phyloP scores from a whole-genome alignment of 2,329 filamentous ascomycete genomes.

The Coniella vitis region DNA sequence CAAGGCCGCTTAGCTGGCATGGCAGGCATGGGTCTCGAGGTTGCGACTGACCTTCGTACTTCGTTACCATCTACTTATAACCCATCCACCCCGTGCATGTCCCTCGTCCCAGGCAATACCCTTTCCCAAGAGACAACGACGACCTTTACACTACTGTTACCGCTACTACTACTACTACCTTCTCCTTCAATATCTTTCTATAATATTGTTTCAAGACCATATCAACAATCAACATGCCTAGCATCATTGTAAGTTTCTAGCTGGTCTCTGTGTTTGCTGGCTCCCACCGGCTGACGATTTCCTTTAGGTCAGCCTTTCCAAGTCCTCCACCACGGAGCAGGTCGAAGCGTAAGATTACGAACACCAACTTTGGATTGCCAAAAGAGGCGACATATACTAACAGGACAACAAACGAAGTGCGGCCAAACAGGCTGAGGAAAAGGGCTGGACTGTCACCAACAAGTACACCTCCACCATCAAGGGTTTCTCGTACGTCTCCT shows the following conservation, averaged over 20 bases:
- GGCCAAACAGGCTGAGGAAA: conserved; percentile 65
- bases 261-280: neutral
- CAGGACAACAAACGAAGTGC: conserved; percentile 42
- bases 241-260: conserved; percentile 43
- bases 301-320: conserved; percentile 3
- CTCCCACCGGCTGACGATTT: conserved; percentile 2
- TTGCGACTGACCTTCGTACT: neutral
- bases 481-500: conserved; percentile 72
- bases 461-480: conserved; percentile 78
- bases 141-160: too few species aligned
- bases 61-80: neutral
- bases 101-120: neutral
- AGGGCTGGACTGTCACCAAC: conserved; percentile 78
- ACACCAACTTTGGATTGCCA: neutral
- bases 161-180: too few species aligned
- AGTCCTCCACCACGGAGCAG: conserved; percentile 10
- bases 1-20: neutral
- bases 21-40: too few species aligned
- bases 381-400: neutral
- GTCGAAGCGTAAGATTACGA: conserved; percentile 15
- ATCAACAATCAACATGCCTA: conserved; percentile 38
- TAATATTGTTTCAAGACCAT: neutral
- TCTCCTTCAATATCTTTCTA: neutral
- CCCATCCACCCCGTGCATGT: neutral
- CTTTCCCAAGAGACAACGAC: neutral